phyloP scores from a whole-genome alignment of 768 basidiomycete species.

The Lentinula detonsa region DNA sequence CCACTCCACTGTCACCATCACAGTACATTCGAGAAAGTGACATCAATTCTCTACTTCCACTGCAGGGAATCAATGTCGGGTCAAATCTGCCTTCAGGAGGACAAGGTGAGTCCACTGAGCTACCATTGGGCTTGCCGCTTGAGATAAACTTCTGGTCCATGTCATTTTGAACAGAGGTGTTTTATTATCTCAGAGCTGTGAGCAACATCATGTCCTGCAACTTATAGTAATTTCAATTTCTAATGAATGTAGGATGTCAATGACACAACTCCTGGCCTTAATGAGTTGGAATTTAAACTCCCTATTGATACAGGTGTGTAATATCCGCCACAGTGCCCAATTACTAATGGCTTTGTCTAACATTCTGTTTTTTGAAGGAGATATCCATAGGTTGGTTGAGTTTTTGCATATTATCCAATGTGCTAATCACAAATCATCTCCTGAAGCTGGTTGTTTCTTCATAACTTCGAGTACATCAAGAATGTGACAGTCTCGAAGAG shows the following conservation, averaged over 20 bases:
- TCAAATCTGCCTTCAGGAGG: not conserved
- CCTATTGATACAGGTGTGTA: not conserved
- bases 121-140: not conserved
- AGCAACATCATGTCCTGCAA: not conserved
- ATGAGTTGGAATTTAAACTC: not conserved
- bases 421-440: too few relatives aligned
- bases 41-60: not conserved
- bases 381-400: not conserved
- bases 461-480: not conserved
- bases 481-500: too few relatives aligned
- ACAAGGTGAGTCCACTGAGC: not conserved
- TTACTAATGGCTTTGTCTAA: too few relatives aligned
- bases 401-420: not conserved
- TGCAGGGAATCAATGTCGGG: not conserved
- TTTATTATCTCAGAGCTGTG: not conserved
- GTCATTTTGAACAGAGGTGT: not conserved
- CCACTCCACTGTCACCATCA: constrained; percentile 20
- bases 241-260: not conserved
- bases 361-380: not conserved
- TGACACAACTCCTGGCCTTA: not conserved
- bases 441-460: not conserved
- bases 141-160: not conserved
- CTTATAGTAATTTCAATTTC: not conserved
- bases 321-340: too few relatives aligned
- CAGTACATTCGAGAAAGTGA: not conserved